A percentile compares a stretch with the other conserved stretches of the same genome.
Conservation (phyloP, 192 early-diverging fungal genomes). For the Pilobolus umbonatus region DNA sequence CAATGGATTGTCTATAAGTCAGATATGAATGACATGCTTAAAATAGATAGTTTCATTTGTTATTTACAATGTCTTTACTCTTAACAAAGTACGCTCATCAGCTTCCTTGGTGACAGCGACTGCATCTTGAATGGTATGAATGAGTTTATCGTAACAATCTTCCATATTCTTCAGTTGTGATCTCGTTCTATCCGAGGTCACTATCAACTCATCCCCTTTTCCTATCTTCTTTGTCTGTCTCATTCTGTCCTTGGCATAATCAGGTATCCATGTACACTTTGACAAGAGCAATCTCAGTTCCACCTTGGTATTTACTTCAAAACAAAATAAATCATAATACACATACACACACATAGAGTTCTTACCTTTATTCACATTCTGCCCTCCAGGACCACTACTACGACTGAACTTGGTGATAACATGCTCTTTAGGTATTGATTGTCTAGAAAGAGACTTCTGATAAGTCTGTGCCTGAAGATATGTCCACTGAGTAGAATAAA, state of each 20-base stretch:
- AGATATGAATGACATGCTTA: not conserved
- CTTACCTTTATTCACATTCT: slow-evolving; percentile 89
- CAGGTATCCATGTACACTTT: slow-evolving; percentile 70
- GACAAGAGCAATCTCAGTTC: slow-evolving; percentile 69
- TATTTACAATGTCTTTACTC: slow-evolving; percentile 57
- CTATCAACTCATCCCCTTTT: slow-evolving; percentile 69
- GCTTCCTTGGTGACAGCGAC: slow-evolving; percentile 65
- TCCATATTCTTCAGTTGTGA: slow-evolving; percentile 75
- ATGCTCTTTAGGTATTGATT: slow-evolving; percentile 54
- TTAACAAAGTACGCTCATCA: slow-evolving; percentile 52
- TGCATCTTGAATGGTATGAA: slow-evolving; percentile 52
- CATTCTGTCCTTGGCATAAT: slow-evolving; percentile 59
- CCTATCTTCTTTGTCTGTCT: slow-evolving; percentile 22
- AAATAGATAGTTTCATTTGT: not conserved
- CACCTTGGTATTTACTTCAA: slow-evolving; percentile 76
- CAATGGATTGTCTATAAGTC: slow-evolving; percentile 5
- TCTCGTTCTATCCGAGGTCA: slow-evolving; percentile 72
- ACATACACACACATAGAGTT: not conserved
- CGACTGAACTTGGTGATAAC: slow-evolving; percentile 59
- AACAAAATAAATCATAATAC: not conserved
- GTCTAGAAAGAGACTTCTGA: slow-evolving; percentile 44
- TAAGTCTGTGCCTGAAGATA: slow-evolving; percentile 40
- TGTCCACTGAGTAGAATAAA: no score
- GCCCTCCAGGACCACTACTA: slow-evolving; percentile 83
- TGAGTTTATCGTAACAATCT: slow-evolving; percentile 73